Conservation (phyloP, 352 stramenopile species). For the Phytopythium boreale region DNA sequence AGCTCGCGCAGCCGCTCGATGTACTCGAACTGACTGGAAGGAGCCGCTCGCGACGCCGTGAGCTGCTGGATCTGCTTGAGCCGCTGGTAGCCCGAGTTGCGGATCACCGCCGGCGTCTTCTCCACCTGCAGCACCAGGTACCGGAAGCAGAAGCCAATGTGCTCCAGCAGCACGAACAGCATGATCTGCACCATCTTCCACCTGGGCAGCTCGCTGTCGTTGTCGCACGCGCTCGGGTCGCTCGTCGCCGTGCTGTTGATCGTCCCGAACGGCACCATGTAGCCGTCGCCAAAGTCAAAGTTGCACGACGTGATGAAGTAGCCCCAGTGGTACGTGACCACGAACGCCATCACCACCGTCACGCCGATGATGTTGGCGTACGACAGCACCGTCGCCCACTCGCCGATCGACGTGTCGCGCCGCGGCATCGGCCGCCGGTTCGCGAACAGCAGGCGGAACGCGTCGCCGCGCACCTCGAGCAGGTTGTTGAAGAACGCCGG, state of each 20-base stretch:
- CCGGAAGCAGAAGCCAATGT: conserved; percentile 76
- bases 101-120: conserved; percentile 69
- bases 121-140: conserved; percentile 84
- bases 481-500: conserved; percentile 87
- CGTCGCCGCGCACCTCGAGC: conserved; percentile 82
- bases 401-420: conserved; percentile 76
- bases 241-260: conserved; percentile 33
- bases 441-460: conserved; percentile 77
- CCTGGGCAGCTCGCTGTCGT: conserved; percentile 28
- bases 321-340: conserved; percentile 83
- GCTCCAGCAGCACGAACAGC: conserved; percentile 79
- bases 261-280: conserved; percentile 72
- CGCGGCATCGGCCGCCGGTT: conserved; percentile 80
- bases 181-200: conserved; percentile 84
- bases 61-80: conserved; percentile 83
- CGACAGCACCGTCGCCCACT: conserved; percentile 80
- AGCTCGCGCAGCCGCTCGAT: conserved; percentile 74
- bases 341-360: conserved; percentile 75
- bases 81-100: conserved; percentile 65
- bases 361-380: conserved; percentile 87
- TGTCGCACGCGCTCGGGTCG: conserved; percentile 36
- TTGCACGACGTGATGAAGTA: conserved; percentile 79
- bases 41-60: conserved; percentile 46
- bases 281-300: conserved; percentile 63
- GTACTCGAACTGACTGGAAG: conserved; percentile 78